phyloP scores from a whole-genome alignment of 2,329 filamentous ascomycete genomes.

The Monosporascus sp. region DNA sequence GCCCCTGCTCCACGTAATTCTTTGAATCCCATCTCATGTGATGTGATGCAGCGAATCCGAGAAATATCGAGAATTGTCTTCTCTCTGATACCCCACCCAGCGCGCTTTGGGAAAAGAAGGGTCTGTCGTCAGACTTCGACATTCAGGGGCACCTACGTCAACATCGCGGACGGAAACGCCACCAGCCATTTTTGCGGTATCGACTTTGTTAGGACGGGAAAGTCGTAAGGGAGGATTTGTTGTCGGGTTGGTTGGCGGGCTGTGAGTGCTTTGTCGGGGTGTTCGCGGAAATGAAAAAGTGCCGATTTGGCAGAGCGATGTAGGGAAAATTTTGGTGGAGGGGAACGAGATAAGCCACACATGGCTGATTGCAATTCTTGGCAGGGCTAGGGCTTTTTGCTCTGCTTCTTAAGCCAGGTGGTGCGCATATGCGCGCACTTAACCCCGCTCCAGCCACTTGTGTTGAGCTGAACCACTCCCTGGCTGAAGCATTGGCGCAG shows the following conservation, averaged over 20 bases:
- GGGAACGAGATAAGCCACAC: neutral
- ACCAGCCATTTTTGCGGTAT: conserved; percentile 69
- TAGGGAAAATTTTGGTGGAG: neutral
- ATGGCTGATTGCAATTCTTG: neutral
- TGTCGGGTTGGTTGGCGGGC: neutral
- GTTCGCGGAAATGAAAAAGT: neutral
- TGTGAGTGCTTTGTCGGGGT: neutral
- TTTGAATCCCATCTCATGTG: conserved; percentile 15
- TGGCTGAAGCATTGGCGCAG: too few species aligned
- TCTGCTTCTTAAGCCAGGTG: neutral
- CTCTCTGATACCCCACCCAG: neutral
- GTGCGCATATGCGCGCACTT: neutral
- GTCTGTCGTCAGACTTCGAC: conserved; percentile 11
- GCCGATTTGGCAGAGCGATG: neutral
- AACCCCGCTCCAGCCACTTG: too few species aligned
- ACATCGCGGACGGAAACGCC: conserved; percentile 81
- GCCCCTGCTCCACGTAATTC: conserved; percentile 52
- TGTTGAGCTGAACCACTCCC: too few species aligned
- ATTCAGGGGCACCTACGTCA: conserved; percentile 58
- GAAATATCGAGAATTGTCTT: conserved; percentile 1
- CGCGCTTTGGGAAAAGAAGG: neutral
- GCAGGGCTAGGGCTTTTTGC: neutral
- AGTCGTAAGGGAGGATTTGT: neutral
- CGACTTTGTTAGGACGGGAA: conserved; percentile 12
- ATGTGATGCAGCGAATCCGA: conserved; percentile 17